phyloP scores from a whole-genome alignment of 2,329 filamentous ascomycete species.

The Cordyceps tenuipes region DNA sequence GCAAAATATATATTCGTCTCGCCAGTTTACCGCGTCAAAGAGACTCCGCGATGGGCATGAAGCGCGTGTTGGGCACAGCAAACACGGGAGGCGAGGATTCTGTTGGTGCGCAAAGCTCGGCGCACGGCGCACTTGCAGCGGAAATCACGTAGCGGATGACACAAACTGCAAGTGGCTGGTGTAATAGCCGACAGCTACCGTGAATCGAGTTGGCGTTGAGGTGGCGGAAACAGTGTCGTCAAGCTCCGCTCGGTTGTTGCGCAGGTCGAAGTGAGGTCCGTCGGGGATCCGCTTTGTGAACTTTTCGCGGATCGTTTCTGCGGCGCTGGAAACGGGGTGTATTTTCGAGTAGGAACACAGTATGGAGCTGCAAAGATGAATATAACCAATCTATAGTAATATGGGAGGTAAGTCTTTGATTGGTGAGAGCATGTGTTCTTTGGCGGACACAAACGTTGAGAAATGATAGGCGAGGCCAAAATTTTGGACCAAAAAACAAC shows the following conservation, averaged over 20 bases:
- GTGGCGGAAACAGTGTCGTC: background rate
- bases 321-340: background rate
- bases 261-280: background rate
- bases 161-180: background rate
- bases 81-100: background rate
- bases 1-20: background rate
- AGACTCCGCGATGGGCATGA: background rate
- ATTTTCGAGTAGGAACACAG: background rate
- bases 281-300: slow-evolving; percentile 4
- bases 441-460: background rate
- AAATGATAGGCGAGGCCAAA: slow-evolving; percentile 2
- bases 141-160: background rate
- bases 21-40: background rate
- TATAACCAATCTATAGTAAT: background rate
- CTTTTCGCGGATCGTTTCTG: background rate
- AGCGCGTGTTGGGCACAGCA: background rate
- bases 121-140: background rate
- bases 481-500: slow-evolving; percentile 6
- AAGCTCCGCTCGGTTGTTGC: background rate
- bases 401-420: background rate
- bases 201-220: background rate
- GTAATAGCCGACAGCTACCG: background rate
- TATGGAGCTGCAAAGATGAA: background rate
- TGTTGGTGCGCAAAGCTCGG: background rate
- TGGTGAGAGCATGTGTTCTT: background rate